phyloP scores from a whole-genome alignment of 2,329 filamentous ascomycete species.

The Aspergillus felis region DNA sequence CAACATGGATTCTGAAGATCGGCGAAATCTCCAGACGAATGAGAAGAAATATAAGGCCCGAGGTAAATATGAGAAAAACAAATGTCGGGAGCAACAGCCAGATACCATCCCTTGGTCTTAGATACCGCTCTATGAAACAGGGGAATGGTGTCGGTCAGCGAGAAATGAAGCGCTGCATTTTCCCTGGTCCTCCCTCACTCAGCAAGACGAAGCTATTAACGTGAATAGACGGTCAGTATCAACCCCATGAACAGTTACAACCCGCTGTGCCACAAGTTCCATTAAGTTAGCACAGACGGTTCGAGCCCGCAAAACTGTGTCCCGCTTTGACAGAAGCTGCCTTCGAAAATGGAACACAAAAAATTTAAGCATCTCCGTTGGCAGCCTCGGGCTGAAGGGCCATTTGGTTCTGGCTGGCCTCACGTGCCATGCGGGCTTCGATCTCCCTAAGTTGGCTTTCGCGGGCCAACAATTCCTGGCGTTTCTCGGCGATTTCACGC shows the following conservation, averaged over 20 bases:
- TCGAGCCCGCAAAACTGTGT: constrained; percentile 28
- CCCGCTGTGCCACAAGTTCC: constrained; percentile 31
- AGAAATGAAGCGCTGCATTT: constrained; percentile 28
- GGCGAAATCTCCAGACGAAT: constrained; percentile 16
- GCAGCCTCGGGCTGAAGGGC: constrained; percentile 22
- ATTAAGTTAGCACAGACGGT: constrained; percentile 35
- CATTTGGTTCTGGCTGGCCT: constrained; percentile 53
- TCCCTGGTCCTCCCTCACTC: constrained; percentile 21
- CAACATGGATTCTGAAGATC: constrained; percentile 15
- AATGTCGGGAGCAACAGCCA: constrained; percentile 12
- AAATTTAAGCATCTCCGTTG: constrained; percentile 36
- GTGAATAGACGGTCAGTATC: constrained; percentile 40
- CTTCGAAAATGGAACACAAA: constrained; percentile 15
- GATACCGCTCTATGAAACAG: constrained; percentile 8
- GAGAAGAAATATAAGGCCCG: constrained; percentile 13
- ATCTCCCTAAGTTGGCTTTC: constrained; percentile 99
- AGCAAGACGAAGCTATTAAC: constrained; percentile 36
- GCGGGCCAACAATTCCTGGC: constrained; percentile 93
- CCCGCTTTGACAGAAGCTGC: constrained; percentile 25
- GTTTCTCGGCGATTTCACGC: constrained; percentile 99
- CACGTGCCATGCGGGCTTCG: constrained; percentile 92
- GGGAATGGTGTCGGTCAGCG: constrained; percentile 21
- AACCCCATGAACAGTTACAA: constrained; percentile 35
- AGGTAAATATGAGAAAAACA: constrained; percentile 11
- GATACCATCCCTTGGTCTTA: constrained; percentile 13